Evolutionary conservation across 2,329 filamentous ascomycete species (phyloP).

Genomic region (Dendryphion nanum): DNA sequence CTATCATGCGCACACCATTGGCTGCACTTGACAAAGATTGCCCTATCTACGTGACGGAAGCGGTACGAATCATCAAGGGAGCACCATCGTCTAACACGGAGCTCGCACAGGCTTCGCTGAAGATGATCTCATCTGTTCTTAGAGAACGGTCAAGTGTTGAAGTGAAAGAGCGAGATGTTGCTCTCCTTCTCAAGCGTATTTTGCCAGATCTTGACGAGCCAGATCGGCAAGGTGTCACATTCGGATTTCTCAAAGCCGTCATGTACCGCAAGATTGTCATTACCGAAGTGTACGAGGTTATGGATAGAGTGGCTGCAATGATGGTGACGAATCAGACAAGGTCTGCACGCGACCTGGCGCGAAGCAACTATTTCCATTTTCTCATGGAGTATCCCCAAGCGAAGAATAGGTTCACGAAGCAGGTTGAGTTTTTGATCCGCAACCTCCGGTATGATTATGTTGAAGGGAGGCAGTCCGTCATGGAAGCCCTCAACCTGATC

Average conservation of each 20-base stretch:
- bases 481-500: constrained; percentile 87
- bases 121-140: constrained; percentile 80
- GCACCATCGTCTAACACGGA: constrained; percentile 79
- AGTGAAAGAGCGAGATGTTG: constrained; percentile 78
- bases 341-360: constrained; percentile 80
- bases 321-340: constrained; percentile 97
- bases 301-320: constrained; percentile 77
- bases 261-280: constrained; percentile 83
- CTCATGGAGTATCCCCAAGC: constrained; percentile 91
- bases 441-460: constrained; percentile 90
- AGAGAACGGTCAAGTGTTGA: constrained; percentile 74
- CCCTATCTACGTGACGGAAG: constrained; percentile 80
- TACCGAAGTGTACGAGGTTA: constrained; percentile 82
- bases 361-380: constrained; percentile 91
- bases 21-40: constrained; percentile 66
- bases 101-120: constrained; percentile 81
- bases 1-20: constrained; percentile 82
- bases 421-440: constrained; percentile 82
- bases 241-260: constrained; percentile 88
- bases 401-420: constrained; percentile 83
- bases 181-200: constrained; percentile 76
- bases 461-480: constrained; percentile 84
- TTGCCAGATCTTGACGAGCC: constrained; percentile 90
- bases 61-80: constrained; percentile 74
- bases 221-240: constrained; percentile 86